Evolutionary conservation across 192 early-diverging fungal species (phyloP).

Genomic region (Linnemannia hyalina): DNA sequence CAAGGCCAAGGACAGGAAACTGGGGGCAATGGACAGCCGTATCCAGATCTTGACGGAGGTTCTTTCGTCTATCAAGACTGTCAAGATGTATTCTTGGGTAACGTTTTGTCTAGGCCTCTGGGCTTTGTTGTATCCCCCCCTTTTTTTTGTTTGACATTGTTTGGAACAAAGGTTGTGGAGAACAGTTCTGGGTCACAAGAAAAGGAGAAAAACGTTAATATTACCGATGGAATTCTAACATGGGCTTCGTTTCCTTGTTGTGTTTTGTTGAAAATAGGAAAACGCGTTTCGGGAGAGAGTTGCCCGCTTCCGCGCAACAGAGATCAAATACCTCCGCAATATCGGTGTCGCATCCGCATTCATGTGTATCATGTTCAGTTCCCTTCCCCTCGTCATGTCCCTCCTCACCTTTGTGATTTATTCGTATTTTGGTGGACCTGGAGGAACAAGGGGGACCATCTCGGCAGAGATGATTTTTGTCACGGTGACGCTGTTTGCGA

Average conservation of each 20-base stretch:
- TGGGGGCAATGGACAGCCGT: conserved; percentile 43
- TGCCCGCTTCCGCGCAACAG: conserved; percentile 1
- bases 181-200: not conserved
- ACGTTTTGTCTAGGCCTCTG: not conserved
- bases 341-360: conserved; percentile 19
- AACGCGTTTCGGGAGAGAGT: conserved; percentile 5
- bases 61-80: conserved; percentile 44
- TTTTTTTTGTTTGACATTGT: not conserved
- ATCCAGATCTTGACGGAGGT: conserved; percentile 36
- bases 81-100: conserved; percentile 49
- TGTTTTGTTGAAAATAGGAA: not conserved
- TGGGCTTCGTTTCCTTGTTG: not conserved
- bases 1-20: conserved; percentile 12
- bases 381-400: conserved; percentile 32
- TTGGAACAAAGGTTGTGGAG: not conserved
- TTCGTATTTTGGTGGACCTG: conserved; percentile 17
- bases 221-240: not conserved
- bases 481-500: conserved; percentile 24
- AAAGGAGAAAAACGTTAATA: not conserved
- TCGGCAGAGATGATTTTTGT: conserved; percentile 35
- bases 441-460: conserved; percentile 11
- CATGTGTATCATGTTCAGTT: conserved; percentile 44
- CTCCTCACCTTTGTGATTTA: conserved; percentile 30
- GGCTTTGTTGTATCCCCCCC: too few species aligned
- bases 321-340: conserved; percentile 17